A percentile compares a stretch with the other conserved stretches of the same genome.
Evolutionary conservation across 768 basidiomycete genomes (phyloP).

Genomic region (Cantharellus anzutake): DNA sequence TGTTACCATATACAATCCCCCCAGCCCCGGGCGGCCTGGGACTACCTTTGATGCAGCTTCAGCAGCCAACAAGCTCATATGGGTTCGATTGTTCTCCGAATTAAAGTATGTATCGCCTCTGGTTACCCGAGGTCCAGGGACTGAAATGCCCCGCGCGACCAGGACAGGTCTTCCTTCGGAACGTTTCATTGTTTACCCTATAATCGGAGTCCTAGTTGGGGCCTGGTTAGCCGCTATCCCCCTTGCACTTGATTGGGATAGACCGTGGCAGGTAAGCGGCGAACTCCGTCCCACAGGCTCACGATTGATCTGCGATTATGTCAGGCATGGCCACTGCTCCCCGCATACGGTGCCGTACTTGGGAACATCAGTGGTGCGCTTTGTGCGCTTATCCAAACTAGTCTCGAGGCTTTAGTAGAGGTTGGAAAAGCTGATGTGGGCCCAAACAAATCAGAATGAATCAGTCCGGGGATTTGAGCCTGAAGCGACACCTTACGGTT

Average conservation of each 20-base stretch:
- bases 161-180: slow-evolving; percentile 33
- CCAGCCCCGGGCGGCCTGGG: neutral
- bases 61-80: slow-evolving; percentile 34
- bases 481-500: neutral
- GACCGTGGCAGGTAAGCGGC: slow-evolving; percentile 78
- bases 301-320: neutral
- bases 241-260: slow-evolving; percentile 89
- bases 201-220: slow-evolving; percentile 49
- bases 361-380: slow-evolving; percentile 50
- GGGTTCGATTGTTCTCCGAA: slow-evolving; percentile 68
- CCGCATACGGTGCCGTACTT: slow-evolving; percentile 47
- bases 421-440: neutral
- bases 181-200: slow-evolving; percentile 61
- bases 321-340: slow-evolving; percentile 74
- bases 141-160: too few relatives aligned
- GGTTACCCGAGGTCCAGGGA: too few relatives aligned
- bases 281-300: slow-evolving; percentile 4
- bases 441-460: neutral
- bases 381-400: slow-evolving; percentile 29
- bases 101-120: slow-evolving; percentile 40
- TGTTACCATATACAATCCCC: slow-evolving; percentile 14
- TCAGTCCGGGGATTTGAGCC: neutral
- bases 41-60: slow-evolving; percentile 11
- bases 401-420: slow-evolving; percentile 6
- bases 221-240: slow-evolving; percentile 69